Evolutionary conservation across 2,329 filamentous ascomycete species (phyloP).

Genomic region (Mollisiaceae sp.): DNA sequence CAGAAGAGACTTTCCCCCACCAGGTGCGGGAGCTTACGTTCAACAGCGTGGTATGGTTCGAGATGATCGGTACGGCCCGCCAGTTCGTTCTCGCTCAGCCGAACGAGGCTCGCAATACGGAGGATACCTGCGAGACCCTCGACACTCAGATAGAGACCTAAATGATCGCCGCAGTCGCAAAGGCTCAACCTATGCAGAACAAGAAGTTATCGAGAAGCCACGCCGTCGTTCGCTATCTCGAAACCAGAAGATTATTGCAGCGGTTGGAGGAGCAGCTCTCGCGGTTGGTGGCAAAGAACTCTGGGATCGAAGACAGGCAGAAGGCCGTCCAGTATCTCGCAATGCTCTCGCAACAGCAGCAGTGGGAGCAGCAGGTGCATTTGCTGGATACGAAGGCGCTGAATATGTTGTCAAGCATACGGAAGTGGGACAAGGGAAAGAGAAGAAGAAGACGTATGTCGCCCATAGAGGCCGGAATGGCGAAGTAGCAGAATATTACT

Average conservation of each 20-base stretch:
- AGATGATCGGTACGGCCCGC: conserved; percentile 43
- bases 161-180: conserved; percentile 55
- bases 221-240: conserved; percentile 61
- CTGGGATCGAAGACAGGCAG: conserved; percentile 64
- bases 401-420: conserved; percentile 67
- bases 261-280: conserved; percentile 67
- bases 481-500: conserved; percentile 59
- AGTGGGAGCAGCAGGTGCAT: conserved; percentile 65
- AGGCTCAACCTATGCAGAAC: conserved; percentile 56
- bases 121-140: conserved; percentile 59
- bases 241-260: conserved; percentile 70
- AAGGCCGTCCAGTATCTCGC: conserved; percentile 55
- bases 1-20: conserved; percentile 81
- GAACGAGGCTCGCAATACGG: conserved; percentile 66
- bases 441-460: conserved; percentile 57
- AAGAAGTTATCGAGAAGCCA: conserved; percentile 53
- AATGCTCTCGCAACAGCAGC: conserved; percentile 65
- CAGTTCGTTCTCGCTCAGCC: conserved; percentile 67
- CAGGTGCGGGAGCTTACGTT: conserved; percentile 33
- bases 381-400: conserved; percentile 68
- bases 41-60: conserved; percentile 36
- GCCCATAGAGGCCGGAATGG: conserved; percentile 61
- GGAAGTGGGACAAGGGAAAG: conserved; percentile 51
- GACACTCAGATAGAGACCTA: conserved; percentile 52
- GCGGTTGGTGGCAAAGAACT: conserved; percentile 70